These are phyloP conservation scores for Lactarius evosmus DNA, from an alignment of 768 basidiomycete species.

Conservation along the genomic window DNA sequence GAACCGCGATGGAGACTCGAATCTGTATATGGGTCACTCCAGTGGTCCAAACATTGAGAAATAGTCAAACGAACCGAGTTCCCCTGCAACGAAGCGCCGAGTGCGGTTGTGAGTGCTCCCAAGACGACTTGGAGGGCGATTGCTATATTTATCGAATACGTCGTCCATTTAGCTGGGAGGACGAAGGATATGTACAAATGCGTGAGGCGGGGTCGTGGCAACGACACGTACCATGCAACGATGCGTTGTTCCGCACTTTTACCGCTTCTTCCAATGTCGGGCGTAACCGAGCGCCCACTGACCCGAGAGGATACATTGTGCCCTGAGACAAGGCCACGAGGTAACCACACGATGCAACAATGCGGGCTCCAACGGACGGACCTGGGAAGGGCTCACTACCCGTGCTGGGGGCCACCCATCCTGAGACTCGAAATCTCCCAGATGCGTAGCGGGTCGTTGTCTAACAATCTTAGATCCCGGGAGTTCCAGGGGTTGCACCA, in stretches of 20 bases:
- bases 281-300: background rate
- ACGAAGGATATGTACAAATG: background rate
- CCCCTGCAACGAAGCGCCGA: slow-evolving; percentile 24
- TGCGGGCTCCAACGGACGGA: background rate
- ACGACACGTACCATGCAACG: background rate
- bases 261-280: background rate
- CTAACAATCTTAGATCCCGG: background rate
- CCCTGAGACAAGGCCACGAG: background rate
- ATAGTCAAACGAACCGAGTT: slow-evolving; percentile 1
- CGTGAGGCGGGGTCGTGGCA: background rate
- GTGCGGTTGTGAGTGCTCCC: slow-evolving; percentile 29
- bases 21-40: slow-evolving; percentile 29
- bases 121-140: slow-evolving; percentile 30
- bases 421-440: background rate
- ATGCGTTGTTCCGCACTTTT: background rate
- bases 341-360: background rate
- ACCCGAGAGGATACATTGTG: background rate
- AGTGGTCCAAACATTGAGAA: background rate
- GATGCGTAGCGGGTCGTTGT: background rate
- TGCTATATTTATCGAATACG: slow-evolving; percentile 28
- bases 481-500: background rate
- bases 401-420: background rate
- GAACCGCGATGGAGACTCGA: slow-evolving; percentile 37
- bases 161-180: background rate
- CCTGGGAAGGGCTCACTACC: background rate